A percentile compares a stretch with the other conserved stretches of the same genome.
Conservation (phyloP, 208 protist species). For the Wallacemonas sp. region DNA sequence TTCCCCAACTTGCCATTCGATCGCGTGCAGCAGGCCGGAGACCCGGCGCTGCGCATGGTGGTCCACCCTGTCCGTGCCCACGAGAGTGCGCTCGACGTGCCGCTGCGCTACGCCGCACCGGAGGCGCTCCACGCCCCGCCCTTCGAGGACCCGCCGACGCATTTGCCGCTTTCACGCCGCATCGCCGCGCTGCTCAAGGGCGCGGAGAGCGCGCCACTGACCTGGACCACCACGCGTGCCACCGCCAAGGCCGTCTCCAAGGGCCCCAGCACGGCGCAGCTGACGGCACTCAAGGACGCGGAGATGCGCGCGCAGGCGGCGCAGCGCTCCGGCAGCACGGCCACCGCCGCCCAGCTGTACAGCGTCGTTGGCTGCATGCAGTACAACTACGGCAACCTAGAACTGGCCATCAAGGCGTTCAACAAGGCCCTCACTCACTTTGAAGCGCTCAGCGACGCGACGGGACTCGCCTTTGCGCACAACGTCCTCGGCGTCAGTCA, state of each 20-base stretch:
- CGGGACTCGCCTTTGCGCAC: constrained; percentile 78
- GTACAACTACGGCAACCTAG: constrained; percentile 86
- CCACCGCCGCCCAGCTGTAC: constrained; percentile 52
- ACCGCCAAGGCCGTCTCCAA: constrained; percentile 2
- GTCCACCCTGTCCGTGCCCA: constrained; percentile 45
- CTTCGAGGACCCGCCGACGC: constrained; percentile 67
- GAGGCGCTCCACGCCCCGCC: constrained; percentile 66
- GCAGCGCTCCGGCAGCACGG: constrained; percentile 49
- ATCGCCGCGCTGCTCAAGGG: constrained; percentile 79
- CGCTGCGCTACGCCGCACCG: constrained; percentile 74
- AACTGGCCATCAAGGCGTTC: constrained; percentile 57
- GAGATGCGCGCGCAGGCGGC: constrained; percentile 64
- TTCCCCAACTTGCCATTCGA: constrained; percentile 76
- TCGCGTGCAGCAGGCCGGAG: constrained; percentile 36
- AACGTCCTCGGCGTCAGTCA: constrained; percentile 85
- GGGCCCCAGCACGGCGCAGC: constrained; percentile 25
- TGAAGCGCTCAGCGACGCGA: constrained; percentile 45
- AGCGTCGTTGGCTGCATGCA: constrained; percentile 62
- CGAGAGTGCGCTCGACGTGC: constrained; percentile 77
- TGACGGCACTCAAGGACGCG: constrained; percentile 58
- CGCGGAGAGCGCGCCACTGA: constrained; percentile 44
- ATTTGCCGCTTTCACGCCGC: constrained; percentile 57
- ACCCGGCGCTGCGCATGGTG: constrained; percentile 48
- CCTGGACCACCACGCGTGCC: constrained; percentile 29
- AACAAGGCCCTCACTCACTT: constrained; percentile 56